Percentiles rank a stretch among this genome's conserved stretches.
Conservation (phyloP, 371 early-diverging fungal species). For the Umbelopsis sp. region DNA sequence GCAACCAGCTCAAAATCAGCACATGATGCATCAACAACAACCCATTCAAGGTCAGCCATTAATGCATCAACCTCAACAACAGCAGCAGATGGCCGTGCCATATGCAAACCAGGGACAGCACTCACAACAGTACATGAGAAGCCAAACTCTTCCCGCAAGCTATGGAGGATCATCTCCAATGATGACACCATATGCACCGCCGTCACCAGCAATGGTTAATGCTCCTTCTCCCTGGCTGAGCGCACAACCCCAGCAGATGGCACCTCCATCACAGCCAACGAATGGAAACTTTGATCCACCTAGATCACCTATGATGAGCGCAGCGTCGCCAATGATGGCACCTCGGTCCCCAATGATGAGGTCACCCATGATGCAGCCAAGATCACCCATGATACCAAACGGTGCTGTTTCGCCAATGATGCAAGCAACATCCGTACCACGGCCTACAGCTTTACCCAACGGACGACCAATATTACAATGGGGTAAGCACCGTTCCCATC, state of each 20-base stretch:
- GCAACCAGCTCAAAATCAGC: constrained; percentile 14
- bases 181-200: constrained; percentile 25
- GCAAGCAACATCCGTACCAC: constrained; percentile 19
- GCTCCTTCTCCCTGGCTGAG: background rate
- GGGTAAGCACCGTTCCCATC: constrained; percentile 32
- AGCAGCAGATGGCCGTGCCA: background rate
- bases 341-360: constrained; percentile 19
- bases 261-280: background rate
- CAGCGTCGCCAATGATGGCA: constrained; percentile 8
- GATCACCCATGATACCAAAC: constrained; percentile 23
- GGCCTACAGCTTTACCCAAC: constrained; percentile 33
- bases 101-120: constrained; percentile 3
- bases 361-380: constrained; percentile 1
- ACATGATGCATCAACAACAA: constrained; percentile 25
- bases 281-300: constrained; percentile 14
- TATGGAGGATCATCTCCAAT: constrained; percentile 21
- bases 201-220: constrained; percentile 17
- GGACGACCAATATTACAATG: constrained; percentile 40
- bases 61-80: constrained; percentile 21
- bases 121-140: constrained; percentile 13
- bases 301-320: background rate
- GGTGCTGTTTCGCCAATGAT: background rate
- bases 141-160: constrained; percentile 16
- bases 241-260: background rate
- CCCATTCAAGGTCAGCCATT: constrained; percentile 15